Base-by-base conservation (phyloP, 1,284 basidiomycete genomes). In the Dichomitus squalens region DNA sequence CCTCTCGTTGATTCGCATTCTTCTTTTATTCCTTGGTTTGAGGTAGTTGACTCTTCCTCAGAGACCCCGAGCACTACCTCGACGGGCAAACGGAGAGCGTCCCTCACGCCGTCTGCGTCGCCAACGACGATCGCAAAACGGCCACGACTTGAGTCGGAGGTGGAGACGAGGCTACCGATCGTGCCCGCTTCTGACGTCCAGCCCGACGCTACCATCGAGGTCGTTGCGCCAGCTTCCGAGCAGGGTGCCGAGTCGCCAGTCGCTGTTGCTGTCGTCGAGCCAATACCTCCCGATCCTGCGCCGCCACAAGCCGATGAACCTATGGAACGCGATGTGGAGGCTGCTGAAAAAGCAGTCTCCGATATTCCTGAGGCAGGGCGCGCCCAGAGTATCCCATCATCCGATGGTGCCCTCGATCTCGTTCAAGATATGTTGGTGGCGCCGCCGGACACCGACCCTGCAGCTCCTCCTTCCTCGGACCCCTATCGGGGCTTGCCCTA, bases 1-100 rank as follows among this genome's bases (percentile, higher is more conserved):
- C 54, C 53, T 23, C 46, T 57, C 25, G 27, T 31, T 31, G 16
- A 21, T 27, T 33, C n/a, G 29, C 29, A 33, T 11, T 6, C 5
- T 33, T 18, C 2, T 6, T 33, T 18, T 18, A 18, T n/a, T 25
- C 36, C 25, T 25, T 34, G 47, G 40, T 36, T 40, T 23, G n/a
- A 43, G 27, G 33, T 47, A 38, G 9, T 36, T 51, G 20, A 33
- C 51, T 7, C 41, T 43, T 12, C 38, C 23, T 8, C 44, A 47
- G 44, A 21, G 18, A 20, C 16, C 9, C 27, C 29, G 43, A 43
- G 16, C 3, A 9, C 27, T 7, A 33, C 40, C 23, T 33, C 25
- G 18, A 53, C 44, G 21, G 40, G 41, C 16, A 65, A 62, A 48
- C 53, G 60, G 27, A 59, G 52, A 34, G 41, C 57, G 16, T 46